Evolutionary conservation across 1,139 yeast species (phyloP), one percentile per base, ranked within the genome.

Genomic region (Saccharomycopsis phalli): DNA sequence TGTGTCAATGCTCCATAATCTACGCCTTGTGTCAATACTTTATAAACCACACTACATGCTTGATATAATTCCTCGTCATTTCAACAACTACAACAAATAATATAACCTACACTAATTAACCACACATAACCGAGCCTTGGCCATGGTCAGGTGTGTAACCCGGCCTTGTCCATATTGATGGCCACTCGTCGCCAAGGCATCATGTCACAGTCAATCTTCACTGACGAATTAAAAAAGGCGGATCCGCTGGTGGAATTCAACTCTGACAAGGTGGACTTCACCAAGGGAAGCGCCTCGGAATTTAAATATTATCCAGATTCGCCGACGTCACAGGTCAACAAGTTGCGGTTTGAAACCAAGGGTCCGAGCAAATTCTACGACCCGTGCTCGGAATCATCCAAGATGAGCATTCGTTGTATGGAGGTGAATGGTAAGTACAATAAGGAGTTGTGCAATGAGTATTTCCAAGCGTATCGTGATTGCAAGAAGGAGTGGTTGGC

Each of bases 381-480:
- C 55, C 97, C 98, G 1, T 91, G 98, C 59, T 82, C 80, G 43
- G 88, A 86, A 55, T 81, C 94, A 34, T 70, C 95, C 18, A 80
- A 77, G 56, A 91, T 94, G 71, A 82, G 95, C 27, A 65, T 87
- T 52, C 74, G 73, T 50, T 91, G 98, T 53, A 65, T 91, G 56
- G 84, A 76, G 47, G 60, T 79, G 47, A 74, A 86, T 53, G 45
- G 47, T 7, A 74, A 81, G 53, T 88, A 80, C 53, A 91, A 84
- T 49, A 74, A 79, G 49, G 71, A 74, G 21, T 74, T 74, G 46
- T 91, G 98, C 58, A 74, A 71, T 49, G 94, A 83, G 48, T 88
- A 84, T 55, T 91, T 88, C 56, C 87, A 81, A 51, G 95, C 96
- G 0, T 91, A 88, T 56, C 69, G 87, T 48, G 97, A 91, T 55